A percentile compares a stretch with the other conserved stretches of the same genome.
Conservation (phyloP, 139 green algal species). For the Dunaliella primolecta region DNA sequence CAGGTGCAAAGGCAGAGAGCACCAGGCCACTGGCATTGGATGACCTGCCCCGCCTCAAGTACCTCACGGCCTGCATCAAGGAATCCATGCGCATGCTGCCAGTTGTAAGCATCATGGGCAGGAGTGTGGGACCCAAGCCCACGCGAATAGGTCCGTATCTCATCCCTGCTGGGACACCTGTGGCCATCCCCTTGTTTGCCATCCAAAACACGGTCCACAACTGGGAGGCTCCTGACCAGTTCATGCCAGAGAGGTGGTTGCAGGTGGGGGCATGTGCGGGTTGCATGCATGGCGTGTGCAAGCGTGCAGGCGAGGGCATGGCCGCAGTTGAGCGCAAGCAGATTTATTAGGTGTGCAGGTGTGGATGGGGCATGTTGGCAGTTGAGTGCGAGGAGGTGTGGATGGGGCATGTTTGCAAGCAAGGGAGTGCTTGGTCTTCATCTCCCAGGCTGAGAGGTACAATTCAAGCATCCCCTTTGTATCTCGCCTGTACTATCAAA, state of each 20-base stretch:
- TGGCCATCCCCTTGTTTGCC: constrained; percentile 45
- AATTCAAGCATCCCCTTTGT: no score
- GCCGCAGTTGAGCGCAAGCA: no score
- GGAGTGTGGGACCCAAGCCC: constrained; percentile 9
- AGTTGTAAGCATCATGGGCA: constrained; percentile 49
- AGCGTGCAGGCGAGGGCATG: no score
- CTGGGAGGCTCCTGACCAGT: constrained; percentile 38
- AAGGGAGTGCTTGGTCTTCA: no score
- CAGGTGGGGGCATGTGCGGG: constrained; percentile 9
- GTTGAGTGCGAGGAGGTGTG: no score
- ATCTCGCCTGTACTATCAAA: no score
- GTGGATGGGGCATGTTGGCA: no score
- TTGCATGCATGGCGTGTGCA: no score
- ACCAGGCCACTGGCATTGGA: constrained; percentile 19
- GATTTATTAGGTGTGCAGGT: no score
- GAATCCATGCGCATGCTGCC: constrained; percentile 58
- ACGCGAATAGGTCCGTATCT: constrained; percentile 20
- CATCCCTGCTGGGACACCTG: constrained; percentile 12
- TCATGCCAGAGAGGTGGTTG: constrained; percentile 54
- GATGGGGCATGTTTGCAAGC: no score
- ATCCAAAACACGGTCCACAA: constrained; percentile 49
- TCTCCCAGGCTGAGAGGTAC: no score
- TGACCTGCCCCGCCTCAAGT: constrained; percentile 15
- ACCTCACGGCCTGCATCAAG: constrained; percentile 23
- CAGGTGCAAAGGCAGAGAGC: no score